Percentiles rank a stretch among this genome's conserved stretches.
phyloP scores from a whole-genome alignment of 306 rosid genomes.

The Prosopis cineraria region DNA sequence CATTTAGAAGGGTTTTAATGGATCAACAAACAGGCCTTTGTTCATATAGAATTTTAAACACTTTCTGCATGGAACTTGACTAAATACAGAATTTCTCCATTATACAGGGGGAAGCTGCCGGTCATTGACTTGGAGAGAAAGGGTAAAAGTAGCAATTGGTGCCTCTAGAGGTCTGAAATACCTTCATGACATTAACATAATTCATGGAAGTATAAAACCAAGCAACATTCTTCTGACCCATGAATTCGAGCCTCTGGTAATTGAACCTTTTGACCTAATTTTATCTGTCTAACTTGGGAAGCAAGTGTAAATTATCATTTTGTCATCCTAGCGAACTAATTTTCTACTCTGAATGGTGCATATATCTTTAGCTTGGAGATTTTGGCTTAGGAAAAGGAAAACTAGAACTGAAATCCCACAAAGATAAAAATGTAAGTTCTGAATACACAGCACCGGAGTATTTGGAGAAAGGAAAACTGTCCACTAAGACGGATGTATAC shows the following conservation, averaged over 20 bases:
- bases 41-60: not conserved
- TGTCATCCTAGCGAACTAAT: not conserved
- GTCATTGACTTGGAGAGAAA: constrained; percentile 56
- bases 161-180: constrained; percentile 53
- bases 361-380: constrained; percentile 25
- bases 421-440: not conserved
- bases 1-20: too few species aligned
- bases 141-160: constrained; percentile 58
- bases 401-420: not conserved
- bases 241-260: constrained; percentile 55
- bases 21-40: too few species aligned
- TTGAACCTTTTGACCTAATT: constrained; percentile 13
- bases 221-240: constrained; percentile 64
- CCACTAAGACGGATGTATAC: constrained; percentile 24
- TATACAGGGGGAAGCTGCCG: constrained; percentile 36
- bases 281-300: not conserved
- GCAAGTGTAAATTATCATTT: not conserved
- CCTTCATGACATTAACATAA: constrained; percentile 54
- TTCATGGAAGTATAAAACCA: constrained; percentile 63
- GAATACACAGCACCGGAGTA: constrained; percentile 24
- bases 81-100: not conserved
- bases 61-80: not conserved
- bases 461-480: constrained; percentile 14
- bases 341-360: not conserved
- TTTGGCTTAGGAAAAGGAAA: constrained; percentile 8